Evolutionary conservation across 2,329 filamentous ascomycete genomes (phyloP).

Genomic region (Eutypella sp.): DNA sequence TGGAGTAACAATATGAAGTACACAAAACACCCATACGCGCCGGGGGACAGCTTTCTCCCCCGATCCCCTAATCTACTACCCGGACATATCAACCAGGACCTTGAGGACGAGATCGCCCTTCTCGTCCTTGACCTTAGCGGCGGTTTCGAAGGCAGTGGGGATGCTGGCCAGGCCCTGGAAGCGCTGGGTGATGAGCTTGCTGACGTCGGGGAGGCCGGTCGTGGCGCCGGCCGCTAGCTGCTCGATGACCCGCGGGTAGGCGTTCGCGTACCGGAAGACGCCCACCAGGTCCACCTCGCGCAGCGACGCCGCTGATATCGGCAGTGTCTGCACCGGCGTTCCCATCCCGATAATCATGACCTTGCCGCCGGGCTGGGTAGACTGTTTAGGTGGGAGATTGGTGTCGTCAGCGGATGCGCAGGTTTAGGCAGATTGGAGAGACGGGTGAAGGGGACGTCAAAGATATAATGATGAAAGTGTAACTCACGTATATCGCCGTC

Average conservation of each 20-base stretch:
- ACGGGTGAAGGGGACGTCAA: not conserved
- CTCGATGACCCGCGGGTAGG: slow-evolving; percentile 55
- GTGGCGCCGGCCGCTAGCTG: slow-evolving; percentile 44
- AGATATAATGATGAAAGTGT: not conserved
- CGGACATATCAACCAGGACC: slow-evolving; percentile 54
- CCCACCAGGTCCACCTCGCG: slow-evolving; percentile 75
- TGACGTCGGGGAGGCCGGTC: slow-evolving; percentile 58
- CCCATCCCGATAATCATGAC: slow-evolving; percentile 75
- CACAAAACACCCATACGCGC: not conserved
- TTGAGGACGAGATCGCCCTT: slow-evolving; percentile 68
- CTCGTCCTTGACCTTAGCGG: slow-evolving; percentile 64
- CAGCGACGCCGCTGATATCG: slow-evolving; percentile 60
- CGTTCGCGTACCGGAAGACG: slow-evolving; percentile 73
- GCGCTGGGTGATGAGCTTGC: slow-evolving; percentile 65
- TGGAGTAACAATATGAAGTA: too few relatives aligned
- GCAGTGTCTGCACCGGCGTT: slow-evolving; percentile 64
- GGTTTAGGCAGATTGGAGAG: not conserved
- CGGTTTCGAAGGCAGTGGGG: slow-evolving; percentile 67
- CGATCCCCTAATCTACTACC: not conserved
- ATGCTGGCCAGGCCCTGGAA: slow-evolving; percentile 59
- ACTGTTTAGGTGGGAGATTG: too few relatives aligned
- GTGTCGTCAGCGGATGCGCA: not conserved
- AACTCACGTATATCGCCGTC: slow-evolving; percentile 61
- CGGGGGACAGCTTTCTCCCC: not conserved
- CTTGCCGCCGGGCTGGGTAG: slow-evolving; percentile 62